Base-by-base conservation (phyloP, 1,139 yeast species). In the Geotrichum fermentans region DNA sequence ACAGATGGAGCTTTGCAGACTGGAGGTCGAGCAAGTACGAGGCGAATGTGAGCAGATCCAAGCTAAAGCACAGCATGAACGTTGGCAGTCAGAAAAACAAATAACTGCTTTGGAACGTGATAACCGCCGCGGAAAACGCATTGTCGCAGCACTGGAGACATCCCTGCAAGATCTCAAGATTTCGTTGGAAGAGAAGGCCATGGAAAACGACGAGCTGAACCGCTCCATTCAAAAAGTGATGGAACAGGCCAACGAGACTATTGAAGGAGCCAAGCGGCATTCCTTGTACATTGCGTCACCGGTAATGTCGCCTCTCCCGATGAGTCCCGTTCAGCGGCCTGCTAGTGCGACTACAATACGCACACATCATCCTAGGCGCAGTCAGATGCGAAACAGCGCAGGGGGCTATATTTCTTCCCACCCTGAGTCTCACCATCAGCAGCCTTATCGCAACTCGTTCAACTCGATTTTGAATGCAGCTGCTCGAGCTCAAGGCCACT, bases 131-230 rank as follows among this genome's bases (percentile, higher is more conserved):
- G 52, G 57, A 14, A 57, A 55, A 36, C 53, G 61, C 29, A 46
- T 57, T 10, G 55, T 60, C 30, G 52, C 60, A 3, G 61, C 62
- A 5, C 57, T 66, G 26, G 66, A 62, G 38, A 56, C 66, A 2
- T 55, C 60, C 11, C 50, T 66, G 26, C 67, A 64, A 44, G 71
- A 67, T 42, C 56, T 65, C 43, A 66, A 67, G 51, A 58, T 67
- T 35, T 59, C 69, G 2, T 54, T 67, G 11, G 70, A 67, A 50
- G 70, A 67, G 44, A 62, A 63, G 52, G 65, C 65, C 11, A 62
- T 67, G 61, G 71, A 67, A 48, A 67, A 65, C 52, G 70, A 67
- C 48, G 68, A 64, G 45, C 57, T 65, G 26, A 59, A 58, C 35
- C 50, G 67, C 26, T 61, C 66, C 4, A 61, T 65, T 38, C 54